Percentiles rank a stretch among this genome's conserved stretches.
Evolutionary conservation across 2,329 filamentous ascomycete genomes (phyloP).

Genomic region (Aspergillus pseudoterreus): DNA sequence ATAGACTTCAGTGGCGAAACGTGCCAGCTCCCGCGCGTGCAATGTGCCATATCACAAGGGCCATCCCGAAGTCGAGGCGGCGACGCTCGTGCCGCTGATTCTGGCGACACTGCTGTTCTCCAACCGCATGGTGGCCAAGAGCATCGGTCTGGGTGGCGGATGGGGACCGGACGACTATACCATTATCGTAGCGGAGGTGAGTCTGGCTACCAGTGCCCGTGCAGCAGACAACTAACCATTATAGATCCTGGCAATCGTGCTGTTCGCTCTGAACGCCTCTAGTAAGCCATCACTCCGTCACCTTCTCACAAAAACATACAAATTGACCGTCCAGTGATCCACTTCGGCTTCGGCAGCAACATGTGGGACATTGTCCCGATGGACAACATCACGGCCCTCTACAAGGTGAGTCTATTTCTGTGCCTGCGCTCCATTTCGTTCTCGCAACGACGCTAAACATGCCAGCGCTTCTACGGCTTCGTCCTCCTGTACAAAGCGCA

Average conservation of each 20-base stretch:
- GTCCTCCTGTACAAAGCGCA: conserved; percentile 18
- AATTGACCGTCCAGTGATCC: conserved; percentile 13
- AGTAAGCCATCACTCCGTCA: conserved; percentile 6
- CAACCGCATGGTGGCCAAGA: conserved; percentile 10
- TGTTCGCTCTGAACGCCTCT: conserved; percentile 9
- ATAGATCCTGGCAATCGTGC: conserved; percentile 9
- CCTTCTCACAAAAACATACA: neutral
- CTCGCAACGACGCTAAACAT: neutral
- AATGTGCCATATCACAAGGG: conserved; percentile 6
- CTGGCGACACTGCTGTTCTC: conserved; percentile 13
- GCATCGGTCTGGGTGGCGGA: conserved; percentile 9
- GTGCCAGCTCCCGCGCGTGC: conserved; percentile 6
- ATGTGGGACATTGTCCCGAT: conserved; percentile 20
- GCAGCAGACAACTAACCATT: neutral
- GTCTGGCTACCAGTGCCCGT: neutral
- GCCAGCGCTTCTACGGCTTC: conserved; percentile 15
- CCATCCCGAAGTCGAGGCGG: conserved; percentile 8
- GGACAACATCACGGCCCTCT: conserved; percentile 16
- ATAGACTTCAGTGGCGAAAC: conserved; percentile 5
- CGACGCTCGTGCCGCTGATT: conserved; percentile 10
- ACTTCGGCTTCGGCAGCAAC: conserved; percentile 19
- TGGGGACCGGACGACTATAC: conserved; percentile 16
- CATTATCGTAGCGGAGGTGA: conserved; percentile 15
- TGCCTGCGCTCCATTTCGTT: neutral
- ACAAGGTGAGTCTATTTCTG: conserved; percentile 10